A percentile compares a stretch with the other conserved stretches of the same genome.
These are phyloP conservation scores for Aquilaria malaccensis DNA, from an alignment of 345 rosid species.

Conservation along the genomic window DNA sequence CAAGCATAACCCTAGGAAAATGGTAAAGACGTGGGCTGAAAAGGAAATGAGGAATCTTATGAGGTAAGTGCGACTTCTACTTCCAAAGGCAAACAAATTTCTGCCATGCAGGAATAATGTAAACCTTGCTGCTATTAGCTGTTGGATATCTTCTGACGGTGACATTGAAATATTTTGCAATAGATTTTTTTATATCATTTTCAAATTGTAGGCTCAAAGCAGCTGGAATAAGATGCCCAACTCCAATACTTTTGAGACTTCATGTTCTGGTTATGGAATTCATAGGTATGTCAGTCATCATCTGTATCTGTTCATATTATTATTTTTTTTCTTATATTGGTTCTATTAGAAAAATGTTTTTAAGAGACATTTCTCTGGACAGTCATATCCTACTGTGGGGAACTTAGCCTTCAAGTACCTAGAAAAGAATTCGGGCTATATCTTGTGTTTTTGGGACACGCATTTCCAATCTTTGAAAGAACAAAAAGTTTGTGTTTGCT, in stretches of 20 bases:
- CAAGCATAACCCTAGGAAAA: constrained; percentile 94
- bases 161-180: background rate
- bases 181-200: background rate
- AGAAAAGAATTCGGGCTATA: constrained; percentile 2
- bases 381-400: background rate
- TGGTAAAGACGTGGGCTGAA: constrained; percentile 99
- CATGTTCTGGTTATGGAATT: constrained; percentile 99
- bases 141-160: no score
- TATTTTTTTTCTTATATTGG: background rate
- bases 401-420: background rate
- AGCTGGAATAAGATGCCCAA: constrained; percentile 90
- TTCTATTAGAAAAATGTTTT: background rate
- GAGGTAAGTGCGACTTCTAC: constrained; percentile 37
- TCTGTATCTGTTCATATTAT: background rate
- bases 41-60: constrained; percentile 93
- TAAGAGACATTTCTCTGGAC: no score
- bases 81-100: background rate
- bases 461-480: no score
- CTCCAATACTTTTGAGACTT: constrained; percentile 63
- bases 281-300: constrained; percentile 43
- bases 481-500: no score
- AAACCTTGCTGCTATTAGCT: no score
- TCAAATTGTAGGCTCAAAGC: constrained; percentile 66
- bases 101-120: no score
- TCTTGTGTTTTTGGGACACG: background rate